phyloP scores from a whole-genome alignment of 495 filamentous ascomycete species.

The Penicillium crystallinum region DNA sequence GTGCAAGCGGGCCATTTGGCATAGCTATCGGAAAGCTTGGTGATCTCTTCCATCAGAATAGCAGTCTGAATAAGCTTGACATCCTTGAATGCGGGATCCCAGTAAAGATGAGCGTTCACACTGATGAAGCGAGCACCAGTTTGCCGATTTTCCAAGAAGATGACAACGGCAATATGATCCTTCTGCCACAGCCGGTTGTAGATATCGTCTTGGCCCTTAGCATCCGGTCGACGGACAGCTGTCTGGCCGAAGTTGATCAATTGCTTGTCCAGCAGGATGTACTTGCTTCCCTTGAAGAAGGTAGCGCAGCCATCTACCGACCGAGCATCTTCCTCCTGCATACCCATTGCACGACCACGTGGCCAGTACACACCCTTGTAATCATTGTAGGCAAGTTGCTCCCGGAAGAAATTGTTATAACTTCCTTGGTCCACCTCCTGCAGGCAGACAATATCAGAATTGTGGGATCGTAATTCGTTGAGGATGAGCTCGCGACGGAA shows the following conservation, averaged over 20 bases:
- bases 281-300: conserved; percentile 91
- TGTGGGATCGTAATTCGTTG: conserved; percentile 68
- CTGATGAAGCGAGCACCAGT: conserved; percentile 88
- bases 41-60: conserved; percentile 86
- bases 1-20: conserved; percentile 66
- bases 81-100: conserved; percentile 85
- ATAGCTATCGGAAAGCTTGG: conserved; percentile 77
- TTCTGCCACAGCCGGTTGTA: conserved; percentile 98
- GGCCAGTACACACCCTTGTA: conserved; percentile 94
- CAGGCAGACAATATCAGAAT: conserved; percentile 84
- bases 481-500: conserved; percentile 78
- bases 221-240: conserved; percentile 88
- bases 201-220: conserved; percentile 91
- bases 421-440: conserved; percentile 89
- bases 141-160: conserved; percentile 83
- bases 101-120: conserved; percentile 88
- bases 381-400: conserved; percentile 71
- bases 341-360: conserved; percentile 79
- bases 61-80: conserved; percentile 94
- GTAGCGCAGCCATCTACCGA: conserved; percentile 91
- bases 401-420: conserved; percentile 83
- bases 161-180: conserved; percentile 87
- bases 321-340: conserved; percentile 82
- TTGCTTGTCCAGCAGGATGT: conserved; percentile 87
- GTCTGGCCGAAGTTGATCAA: conserved; percentile 85